Conservation (phyloP, 2,329 filamentous ascomycete species). For the Fusarium buxicola region DNA sequence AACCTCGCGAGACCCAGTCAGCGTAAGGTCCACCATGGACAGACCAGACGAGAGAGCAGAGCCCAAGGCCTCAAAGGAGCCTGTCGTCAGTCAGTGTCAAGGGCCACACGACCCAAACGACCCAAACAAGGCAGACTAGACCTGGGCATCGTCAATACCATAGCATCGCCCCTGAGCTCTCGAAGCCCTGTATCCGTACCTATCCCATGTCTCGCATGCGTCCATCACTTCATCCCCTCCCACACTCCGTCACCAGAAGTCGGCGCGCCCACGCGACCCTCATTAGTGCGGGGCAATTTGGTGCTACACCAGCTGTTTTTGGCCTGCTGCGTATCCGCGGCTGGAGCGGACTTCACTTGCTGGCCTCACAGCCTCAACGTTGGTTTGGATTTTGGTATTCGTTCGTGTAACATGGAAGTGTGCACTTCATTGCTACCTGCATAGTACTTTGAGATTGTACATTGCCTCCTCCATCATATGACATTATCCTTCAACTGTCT, state of each 20-base stretch:
- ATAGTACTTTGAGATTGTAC: constrained; percentile 12
- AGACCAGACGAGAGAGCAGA: neutral
- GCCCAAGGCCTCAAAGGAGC: constrained; percentile 1
- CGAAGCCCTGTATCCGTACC: constrained; percentile 3
- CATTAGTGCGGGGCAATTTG: constrained; percentile 25
- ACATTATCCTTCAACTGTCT: constrained; percentile 25
- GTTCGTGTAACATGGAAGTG: constrained; percentile 9
- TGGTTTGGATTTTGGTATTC: constrained; percentile 1
- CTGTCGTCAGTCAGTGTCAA: neutral
- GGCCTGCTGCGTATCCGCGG: constrained; percentile 25
- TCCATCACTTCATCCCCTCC: constrained; percentile 14
- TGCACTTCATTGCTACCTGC: constrained; percentile 23
- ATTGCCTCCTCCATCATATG: constrained; percentile 16
- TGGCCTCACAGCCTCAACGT: constrained; percentile 27
- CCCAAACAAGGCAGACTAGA: neutral
- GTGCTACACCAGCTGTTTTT: constrained; percentile 27
- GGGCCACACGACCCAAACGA: constrained; percentile 1
- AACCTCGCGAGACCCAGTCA: constrained; percentile 5
- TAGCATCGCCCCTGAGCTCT: constrained; percentile 5
- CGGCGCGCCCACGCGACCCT: constrained; percentile 14
- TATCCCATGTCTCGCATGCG: constrained; percentile 16
- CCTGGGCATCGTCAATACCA: constrained; percentile 6
- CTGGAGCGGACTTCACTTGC: constrained; percentile 26
- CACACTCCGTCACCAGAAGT: constrained; percentile 2
- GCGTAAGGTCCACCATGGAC: constrained; percentile 10